Evolutionary conservation across 202 grass and related monocot species (phyloP), one percentile per base, ranked within the genome.

Genomic region (Zoysia matrella): DNA sequence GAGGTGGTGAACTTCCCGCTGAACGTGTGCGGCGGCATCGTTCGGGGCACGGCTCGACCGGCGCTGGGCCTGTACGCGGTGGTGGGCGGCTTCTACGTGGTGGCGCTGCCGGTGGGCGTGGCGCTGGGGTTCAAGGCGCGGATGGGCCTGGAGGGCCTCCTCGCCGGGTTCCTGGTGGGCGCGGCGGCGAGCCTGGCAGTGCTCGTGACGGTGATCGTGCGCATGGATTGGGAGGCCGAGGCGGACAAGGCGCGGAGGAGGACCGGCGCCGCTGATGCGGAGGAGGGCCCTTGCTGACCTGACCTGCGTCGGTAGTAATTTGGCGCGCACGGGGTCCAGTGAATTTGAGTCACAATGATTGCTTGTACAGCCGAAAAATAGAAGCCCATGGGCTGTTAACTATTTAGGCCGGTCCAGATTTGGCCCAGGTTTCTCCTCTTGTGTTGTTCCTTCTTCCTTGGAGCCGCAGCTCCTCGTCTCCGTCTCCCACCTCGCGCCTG

Each of bases 191-290:
- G 90, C 67, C 58, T 85, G 39, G 70, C 30, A 1, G 72, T 91
- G 88, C 49, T 98, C 43, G 13, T 93, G 13, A 69, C 83, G 18
- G 74, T 93, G 3, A 87, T 98, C 57, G 69, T 52, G 11, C 57
- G 73, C 68, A 84, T 93, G 79, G 84, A 94, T 84, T 98, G 95
- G 95, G n/a, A 14, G 30, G 82, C 57, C 0, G 90, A 94, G 81
- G 92, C 76, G 0, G 36, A 77, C 0, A 98, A 95, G 69, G 95
- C 95, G 2, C 54, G 40, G 44, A 80, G 14, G 4, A 52, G 93
- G 53, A 74, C 89, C 41, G 77, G 76, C 30, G 74, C 4, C 22
- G 53, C 1, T 41, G 77, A 51, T 51, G 48, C 50, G 30, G 36
- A 3, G 5, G 47, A 16, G 47, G 68, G 22, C 22, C 22, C 22